Conservation (phyloP, 2,329 filamentous ascomycete species). For the Colletotrichum sp. region DNA sequence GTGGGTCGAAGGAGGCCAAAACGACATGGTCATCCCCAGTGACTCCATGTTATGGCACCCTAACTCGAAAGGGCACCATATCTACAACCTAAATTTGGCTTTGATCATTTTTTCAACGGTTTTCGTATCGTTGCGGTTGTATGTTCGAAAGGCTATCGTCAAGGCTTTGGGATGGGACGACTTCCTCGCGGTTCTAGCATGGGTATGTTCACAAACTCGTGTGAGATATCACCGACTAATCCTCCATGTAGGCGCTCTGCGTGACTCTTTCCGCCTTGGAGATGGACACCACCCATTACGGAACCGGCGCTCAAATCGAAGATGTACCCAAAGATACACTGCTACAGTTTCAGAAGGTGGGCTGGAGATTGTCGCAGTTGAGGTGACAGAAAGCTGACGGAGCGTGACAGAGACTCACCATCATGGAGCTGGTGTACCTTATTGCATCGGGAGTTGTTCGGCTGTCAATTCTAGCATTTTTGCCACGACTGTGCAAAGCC, state of each 20-base stretch:
- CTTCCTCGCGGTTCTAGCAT: neutral
- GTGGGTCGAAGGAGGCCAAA: neutral
- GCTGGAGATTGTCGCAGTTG: neutral
- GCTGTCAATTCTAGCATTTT: constrained; percentile 37
- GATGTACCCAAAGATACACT: neutral
- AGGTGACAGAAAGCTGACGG: neutral
- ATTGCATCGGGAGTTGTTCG: constrained; percentile 35
- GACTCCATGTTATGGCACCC: constrained; percentile 1
- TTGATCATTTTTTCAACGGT: constrained; percentile 14
- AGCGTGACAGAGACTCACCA: neutral
- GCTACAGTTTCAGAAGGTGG: constrained; percentile 5
- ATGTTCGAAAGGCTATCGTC: neutral
- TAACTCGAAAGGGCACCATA: constrained; percentile 4
- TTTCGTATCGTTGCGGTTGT: neutral
- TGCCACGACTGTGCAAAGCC: constrained; percentile 37
- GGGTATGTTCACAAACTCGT: neutral
- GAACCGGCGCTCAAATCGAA: constrained; percentile 8
- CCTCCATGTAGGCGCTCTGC: neutral
- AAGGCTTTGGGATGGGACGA: constrained; percentile 16
- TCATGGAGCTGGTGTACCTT: constrained; percentile 30
- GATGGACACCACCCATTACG: constrained; percentile 13
- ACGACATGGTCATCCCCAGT: neutral
- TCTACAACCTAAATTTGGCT: constrained; percentile 13
- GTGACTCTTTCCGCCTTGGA: constrained; percentile 8
- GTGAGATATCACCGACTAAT: neutral